Evolutionary conservation across 1,284 basidiomycete genomes (phyloP).

Genomic region (Ganoderma resinaceum): DNA sequence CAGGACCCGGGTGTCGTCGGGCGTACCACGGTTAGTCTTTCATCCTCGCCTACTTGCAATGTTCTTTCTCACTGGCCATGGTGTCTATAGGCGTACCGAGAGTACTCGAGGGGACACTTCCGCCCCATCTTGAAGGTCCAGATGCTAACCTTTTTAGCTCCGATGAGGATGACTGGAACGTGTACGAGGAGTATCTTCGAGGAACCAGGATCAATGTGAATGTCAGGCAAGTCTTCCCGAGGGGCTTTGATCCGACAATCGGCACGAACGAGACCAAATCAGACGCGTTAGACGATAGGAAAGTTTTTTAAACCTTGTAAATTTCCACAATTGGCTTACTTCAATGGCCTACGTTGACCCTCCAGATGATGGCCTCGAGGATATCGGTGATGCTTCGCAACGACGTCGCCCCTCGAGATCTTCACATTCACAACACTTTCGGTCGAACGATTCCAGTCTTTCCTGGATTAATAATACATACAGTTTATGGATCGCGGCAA

Average conservation of each 20-base stretch:
- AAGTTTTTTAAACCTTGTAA: neutral
- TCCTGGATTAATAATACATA: no score
- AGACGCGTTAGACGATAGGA: neutral
- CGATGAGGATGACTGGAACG: slow-evolving; percentile 55
- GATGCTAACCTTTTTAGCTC: slow-evolving; percentile 15
- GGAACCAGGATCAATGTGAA: slow-evolving; percentile 88
- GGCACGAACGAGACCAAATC: neutral
- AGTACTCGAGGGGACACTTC: slow-evolving; percentile 82
- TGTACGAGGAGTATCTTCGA: slow-evolving; percentile 68
- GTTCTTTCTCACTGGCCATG: neutral
- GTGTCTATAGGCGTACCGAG: slow-evolving; percentile 77
- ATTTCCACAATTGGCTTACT: neutral
- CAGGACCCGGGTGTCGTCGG: slow-evolving; percentile 81
- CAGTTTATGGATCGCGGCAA: no score
- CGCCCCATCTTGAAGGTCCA: slow-evolving; percentile 58
- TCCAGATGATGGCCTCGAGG: neutral
- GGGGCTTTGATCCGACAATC: slow-evolving; percentile 60
- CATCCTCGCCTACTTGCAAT: slow-evolving; percentile 19
- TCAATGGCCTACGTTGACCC: neutral
- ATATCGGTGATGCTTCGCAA: no score
- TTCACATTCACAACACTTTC: neutral
- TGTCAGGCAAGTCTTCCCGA: slow-evolving; percentile 87
- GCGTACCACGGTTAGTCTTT: slow-evolving; percentile 77
- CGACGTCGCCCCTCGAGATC: neutral
- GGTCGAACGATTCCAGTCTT: neutral